Percentiles rank a stretch among this genome's conserved stretches.
phyloP scores from a whole-genome alignment of 2,329 filamentous ascomycete genomes.

The Paraconiothyrium brasiliense region DNA sequence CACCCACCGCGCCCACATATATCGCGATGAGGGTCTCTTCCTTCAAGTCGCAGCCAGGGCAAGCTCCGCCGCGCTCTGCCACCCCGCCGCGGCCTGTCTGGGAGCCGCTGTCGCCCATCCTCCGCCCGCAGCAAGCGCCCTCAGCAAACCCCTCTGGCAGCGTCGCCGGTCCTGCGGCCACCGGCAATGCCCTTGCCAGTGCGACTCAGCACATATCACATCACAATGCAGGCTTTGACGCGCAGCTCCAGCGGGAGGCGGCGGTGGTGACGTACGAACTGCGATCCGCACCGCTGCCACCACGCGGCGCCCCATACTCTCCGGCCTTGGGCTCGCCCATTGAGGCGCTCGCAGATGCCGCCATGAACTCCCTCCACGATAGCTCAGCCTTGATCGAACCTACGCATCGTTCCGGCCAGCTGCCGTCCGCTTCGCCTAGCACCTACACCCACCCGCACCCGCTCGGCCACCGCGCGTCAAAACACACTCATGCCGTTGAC shows the following conservation, averaged over 20 bases:
- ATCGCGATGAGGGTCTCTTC: conserved; percentile 41
- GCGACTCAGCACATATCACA: conserved; percentile 11
- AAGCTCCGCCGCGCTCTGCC: conserved; percentile 39
- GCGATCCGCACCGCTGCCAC: conserved; percentile 36
- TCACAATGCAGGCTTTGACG: conserved; percentile 17
- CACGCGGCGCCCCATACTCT: conserved; percentile 29
- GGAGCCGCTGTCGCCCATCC: conserved; percentile 49
- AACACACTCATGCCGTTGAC: conserved; percentile 29
- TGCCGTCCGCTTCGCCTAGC: conserved; percentile 31
- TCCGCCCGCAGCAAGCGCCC: conserved; percentile 30
- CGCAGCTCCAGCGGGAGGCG: conserved; percentile 23
- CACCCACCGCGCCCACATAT: conserved; percentile 27
- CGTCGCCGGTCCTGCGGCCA: conserved; percentile 22
- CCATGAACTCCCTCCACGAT: conserved; percentile 46
- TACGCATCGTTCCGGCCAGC: conserved; percentile 34
- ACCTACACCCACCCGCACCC: conserved; percentile 29
- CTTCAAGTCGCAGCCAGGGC: conserved; percentile 47
- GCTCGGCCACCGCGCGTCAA: conserved; percentile 32
- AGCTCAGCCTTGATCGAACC: conserved; percentile 42
- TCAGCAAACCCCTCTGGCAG: conserved; percentile 35
- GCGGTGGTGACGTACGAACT: conserved; percentile 25
- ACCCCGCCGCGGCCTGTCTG: conserved; percentile 46
- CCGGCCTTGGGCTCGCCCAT: conserved; percentile 50
- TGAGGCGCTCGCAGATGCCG: conserved; percentile 56
- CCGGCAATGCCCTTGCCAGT: conserved; percentile 16